phyloP scores from a whole-genome alignment of 352 stramenopile species.

The Phytophthora cactorum region DNA sequence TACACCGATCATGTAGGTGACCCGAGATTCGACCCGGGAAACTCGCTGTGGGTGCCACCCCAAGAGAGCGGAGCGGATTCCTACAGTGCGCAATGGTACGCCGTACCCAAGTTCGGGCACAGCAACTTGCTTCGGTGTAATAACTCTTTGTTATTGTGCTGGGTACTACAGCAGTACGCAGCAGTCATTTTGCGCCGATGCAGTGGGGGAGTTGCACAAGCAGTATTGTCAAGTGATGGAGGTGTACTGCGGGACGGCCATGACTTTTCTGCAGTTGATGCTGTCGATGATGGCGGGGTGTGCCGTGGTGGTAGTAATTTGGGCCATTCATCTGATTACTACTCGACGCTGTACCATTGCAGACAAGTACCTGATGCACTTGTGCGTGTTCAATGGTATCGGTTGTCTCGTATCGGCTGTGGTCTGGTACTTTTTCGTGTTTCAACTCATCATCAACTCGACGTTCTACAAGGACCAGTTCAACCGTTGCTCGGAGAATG shows the following conservation, averaged over 20 bases:
- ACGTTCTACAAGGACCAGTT: constrained; percentile 86
- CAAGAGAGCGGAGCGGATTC: constrained; percentile 63
- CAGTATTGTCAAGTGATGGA: constrained; percentile 80
- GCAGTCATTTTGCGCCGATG: constrained; percentile 52
- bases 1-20: constrained; percentile 82
- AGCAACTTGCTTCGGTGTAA: neutral
- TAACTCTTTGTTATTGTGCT: neutral
- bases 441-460: constrained; percentile 62
- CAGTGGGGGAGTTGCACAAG: constrained; percentile 68
- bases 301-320: constrained; percentile 54
- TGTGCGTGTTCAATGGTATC: constrained; percentile 70
- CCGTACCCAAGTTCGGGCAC: neutral
- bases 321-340: constrained; percentile 56
- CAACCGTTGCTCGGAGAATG: constrained; percentile 72
- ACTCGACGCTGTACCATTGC: constrained; percentile 65
- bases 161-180: constrained; percentile 31
- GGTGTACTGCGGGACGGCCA: constrained; percentile 70
- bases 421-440: constrained; percentile 79
- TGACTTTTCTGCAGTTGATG: constrained; percentile 63
- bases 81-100: constrained; percentile 71
- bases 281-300: constrained; percentile 59
- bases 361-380: constrained; percentile 73
- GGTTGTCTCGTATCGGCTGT: constrained; percentile 47
- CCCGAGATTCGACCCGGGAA: constrained; percentile 67
- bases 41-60: constrained; percentile 78